Evolutionary conservation across 2,329 filamentous ascomycete genomes (phyloP).

Genomic region (Pseudopithomyces maydicus): DNA sequence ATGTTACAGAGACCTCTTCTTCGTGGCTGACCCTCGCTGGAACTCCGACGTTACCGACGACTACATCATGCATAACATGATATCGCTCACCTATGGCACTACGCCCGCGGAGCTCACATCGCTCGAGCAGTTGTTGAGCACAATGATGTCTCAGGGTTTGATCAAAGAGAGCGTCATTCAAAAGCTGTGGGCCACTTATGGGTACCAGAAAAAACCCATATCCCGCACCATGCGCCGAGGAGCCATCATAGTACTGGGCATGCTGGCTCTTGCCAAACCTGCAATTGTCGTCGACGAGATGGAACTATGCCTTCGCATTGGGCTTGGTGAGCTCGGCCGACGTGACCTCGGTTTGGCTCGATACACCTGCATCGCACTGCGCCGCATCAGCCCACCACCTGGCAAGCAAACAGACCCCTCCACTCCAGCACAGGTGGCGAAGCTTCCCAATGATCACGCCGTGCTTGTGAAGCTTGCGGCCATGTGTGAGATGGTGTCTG

Average conservation of each 20-base stretch:
- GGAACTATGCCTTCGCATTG: constrained; percentile 90
- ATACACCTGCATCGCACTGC: constrained; percentile 91
- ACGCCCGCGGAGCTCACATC: constrained; percentile 95
- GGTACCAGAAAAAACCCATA: constrained; percentile 85
- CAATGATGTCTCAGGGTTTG: constrained; percentile 94
- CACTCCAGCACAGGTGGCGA: constrained; percentile 62
- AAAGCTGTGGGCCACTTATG: constrained; percentile 98
- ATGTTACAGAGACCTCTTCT: constrained; percentile 94
- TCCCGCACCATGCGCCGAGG: constrained; percentile 89
- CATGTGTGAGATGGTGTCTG: constrained; percentile 82
- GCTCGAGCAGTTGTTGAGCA: constrained; percentile 89
- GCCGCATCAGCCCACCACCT: constrained; percentile 77
- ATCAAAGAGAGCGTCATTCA: constrained; percentile 84
- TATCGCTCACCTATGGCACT: constrained; percentile 94
- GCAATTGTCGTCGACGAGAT: constrained; percentile 95
- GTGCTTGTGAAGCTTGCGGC: constrained; percentile 80
- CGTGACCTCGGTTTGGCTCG: constrained; percentile 87
- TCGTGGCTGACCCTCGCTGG: constrained; percentile 90
- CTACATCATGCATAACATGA: constrained; percentile 98
- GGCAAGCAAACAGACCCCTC: constrained; percentile 71
- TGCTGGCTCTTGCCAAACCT: constrained; percentile 91
- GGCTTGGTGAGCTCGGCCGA: constrained; percentile 79
- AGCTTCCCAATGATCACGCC: constrained; percentile 89
- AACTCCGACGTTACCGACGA: constrained; percentile 88
- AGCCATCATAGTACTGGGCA: constrained; percentile 93